These are phyloP conservation scores for Microstegium vimineum DNA, from an alignment of 176 grass and related monocot species.

Conservation along the genomic window DNA sequence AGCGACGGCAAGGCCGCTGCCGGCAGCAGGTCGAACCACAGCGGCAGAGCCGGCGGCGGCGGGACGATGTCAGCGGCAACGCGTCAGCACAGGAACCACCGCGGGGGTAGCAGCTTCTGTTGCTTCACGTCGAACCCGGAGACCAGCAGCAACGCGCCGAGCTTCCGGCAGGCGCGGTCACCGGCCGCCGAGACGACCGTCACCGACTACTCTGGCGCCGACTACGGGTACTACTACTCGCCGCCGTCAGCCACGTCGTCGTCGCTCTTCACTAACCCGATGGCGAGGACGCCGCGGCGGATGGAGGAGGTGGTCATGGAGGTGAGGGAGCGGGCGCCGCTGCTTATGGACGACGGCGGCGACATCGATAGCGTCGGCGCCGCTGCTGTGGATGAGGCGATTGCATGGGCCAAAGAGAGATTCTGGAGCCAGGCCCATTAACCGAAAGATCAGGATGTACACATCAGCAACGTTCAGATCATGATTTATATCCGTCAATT, in stretches of 20 bases:
- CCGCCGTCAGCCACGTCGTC: slow-evolving; percentile 58
- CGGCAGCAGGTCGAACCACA: slow-evolving; percentile 13
- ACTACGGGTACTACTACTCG: slow-evolving; percentile 53
- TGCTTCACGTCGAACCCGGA: slow-evolving; percentile 63
- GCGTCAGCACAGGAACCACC: slow-evolving; percentile 11
- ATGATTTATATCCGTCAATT: background rate
- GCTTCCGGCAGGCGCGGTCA: slow-evolving; percentile 51
- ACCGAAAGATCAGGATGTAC: background rate
- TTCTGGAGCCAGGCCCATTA: slow-evolving; percentile 51
- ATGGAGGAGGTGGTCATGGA: slow-evolving; percentile 31
- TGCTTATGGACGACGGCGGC: slow-evolving; percentile 47
- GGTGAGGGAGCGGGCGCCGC: slow-evolving; percentile 34
- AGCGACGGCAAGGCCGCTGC: background rate
- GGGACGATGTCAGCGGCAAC: background rate
- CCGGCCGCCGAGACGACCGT: slow-evolving; percentile 23
- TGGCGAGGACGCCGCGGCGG: slow-evolving; percentile 31
- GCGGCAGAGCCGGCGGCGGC: slow-evolving; percentile 11
- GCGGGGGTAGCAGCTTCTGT: slow-evolving; percentile 48
- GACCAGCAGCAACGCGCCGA: slow-evolving; percentile 49
- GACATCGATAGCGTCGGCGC: slow-evolving; percentile 52
- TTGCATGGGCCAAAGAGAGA: slow-evolving; percentile 87
- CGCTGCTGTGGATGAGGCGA: slow-evolving; percentile 62
- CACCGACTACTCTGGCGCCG: slow-evolving; percentile 41
- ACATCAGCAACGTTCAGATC: background rate
- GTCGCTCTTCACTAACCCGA: slow-evolving; percentile 36